Conservation (phyloP, 495 filamentous ascomycete species). For the Hypoxylon subgilvum region DNA sequence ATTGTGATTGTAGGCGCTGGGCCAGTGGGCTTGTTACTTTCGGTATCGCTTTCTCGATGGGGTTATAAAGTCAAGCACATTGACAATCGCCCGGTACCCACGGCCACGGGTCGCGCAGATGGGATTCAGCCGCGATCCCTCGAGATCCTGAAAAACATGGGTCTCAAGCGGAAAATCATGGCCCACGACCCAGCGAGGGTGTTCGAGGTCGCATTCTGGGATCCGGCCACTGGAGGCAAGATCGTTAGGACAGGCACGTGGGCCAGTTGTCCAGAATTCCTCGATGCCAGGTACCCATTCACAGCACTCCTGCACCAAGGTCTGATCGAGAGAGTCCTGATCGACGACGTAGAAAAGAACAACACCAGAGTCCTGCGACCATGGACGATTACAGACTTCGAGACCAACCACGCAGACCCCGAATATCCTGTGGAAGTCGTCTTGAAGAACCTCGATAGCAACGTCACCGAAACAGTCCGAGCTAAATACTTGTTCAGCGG, state of each 20-base stretch:
- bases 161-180: constrained; percentile 76
- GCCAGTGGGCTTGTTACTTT: constrained; percentile 84
- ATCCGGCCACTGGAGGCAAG: constrained; percentile 60
- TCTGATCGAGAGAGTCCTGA: constrained; percentile 73
- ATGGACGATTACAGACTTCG: constrained; percentile 68
- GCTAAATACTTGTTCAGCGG: constrained; percentile 68
- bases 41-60: constrained; percentile 76
- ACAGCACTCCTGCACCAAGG: constrained; percentile 79
- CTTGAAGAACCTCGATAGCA: constrained; percentile 76
- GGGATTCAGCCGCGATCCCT: constrained; percentile 82
- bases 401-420: constrained; percentile 58
- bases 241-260: constrained; percentile 73
- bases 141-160: constrained; percentile 75
- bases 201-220: constrained; percentile 84
- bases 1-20: constrained; percentile 91
- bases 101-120: constrained; percentile 75
- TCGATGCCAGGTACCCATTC: constrained; percentile 77
- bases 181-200: constrained; percentile 72
- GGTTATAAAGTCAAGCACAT: constrained; percentile 73
- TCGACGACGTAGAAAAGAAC: constrained; percentile 67
- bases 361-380: constrained; percentile 63
- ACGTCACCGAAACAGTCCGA: constrained; percentile 59
- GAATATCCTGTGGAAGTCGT: constrained; percentile 70
- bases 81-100: constrained; percentile 72
- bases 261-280: constrained; percentile 73